A percentile compares a stretch with the other conserved stretches of the same genome.
Evolutionary conservation across 2,329 filamentous ascomycete species (phyloP).

Genomic region (Aspergillus bombycis): DNA sequence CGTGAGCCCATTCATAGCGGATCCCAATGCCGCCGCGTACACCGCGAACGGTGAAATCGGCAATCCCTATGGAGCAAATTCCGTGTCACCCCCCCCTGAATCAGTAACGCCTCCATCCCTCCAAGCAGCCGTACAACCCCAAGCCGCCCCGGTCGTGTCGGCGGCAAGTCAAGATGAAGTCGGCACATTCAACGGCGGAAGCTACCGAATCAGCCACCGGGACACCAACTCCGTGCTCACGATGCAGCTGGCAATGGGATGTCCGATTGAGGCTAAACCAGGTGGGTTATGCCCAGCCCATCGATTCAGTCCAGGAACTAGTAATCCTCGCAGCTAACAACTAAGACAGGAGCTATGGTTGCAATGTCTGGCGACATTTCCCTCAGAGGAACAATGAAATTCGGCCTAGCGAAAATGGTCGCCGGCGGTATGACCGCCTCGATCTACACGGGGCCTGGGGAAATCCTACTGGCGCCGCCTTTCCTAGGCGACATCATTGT

Average conservation of each 20-base stretch:
- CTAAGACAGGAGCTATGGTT: constrained; percentile 74
- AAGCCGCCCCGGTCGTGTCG: background rate
- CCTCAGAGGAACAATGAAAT: constrained; percentile 79
- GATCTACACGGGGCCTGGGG: constrained; percentile 84
- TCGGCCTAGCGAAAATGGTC: constrained; percentile 89
- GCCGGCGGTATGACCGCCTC: constrained; percentile 78
- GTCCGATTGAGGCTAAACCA: constrained; percentile 78
- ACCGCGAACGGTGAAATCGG: constrained; percentile 7
- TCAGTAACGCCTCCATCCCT: constrained; percentile 14
- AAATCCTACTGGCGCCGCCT: constrained; percentile 79
- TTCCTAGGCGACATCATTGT: constrained; percentile 84
- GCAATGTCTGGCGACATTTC: constrained; percentile 90
- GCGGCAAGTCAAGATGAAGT: constrained; percentile 74
- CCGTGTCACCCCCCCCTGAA: constrained; percentile 9
- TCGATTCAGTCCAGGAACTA: too few species aligned
- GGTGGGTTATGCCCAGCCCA: constrained; percentile 31
- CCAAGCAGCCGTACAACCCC: constrained; percentile 17
- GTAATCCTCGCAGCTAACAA: background rate
- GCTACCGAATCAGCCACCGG: constrained; percentile 88
- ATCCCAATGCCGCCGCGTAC: constrained; percentile 14
- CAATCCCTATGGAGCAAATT: background rate
- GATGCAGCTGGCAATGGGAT: constrained; percentile 85
- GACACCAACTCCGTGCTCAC: constrained; percentile 90
- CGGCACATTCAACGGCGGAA: constrained; percentile 96
- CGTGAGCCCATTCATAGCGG: constrained; percentile 20